Percentiles rank a stretch among this genome's conserved stretches.
Evolutionary conservation across 768 basidiomycete genomes (phyloP).

Genomic region (Pisolithus orientalis): DNA sequence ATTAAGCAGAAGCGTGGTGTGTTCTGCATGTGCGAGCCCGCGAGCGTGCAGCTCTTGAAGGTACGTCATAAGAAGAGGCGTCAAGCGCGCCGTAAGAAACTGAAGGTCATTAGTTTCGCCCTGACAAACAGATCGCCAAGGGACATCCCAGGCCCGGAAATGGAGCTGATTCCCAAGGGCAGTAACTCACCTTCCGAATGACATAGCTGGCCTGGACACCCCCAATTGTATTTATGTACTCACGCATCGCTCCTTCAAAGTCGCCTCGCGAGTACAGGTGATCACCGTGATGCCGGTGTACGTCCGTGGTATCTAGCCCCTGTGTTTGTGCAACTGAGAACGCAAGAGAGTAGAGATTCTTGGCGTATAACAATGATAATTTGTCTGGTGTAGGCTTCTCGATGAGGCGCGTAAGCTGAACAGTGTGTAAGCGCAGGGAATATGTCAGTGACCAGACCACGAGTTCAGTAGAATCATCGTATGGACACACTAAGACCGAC

Average conservation of each 20-base stretch:
- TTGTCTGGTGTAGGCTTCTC: constrained; percentile 84
- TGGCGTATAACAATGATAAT: constrained; percentile 78
- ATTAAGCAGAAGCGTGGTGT: constrained; percentile 93
- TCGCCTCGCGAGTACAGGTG: constrained; percentile 87
- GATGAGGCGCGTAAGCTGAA: constrained; percentile 56
- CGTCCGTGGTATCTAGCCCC: constrained; percentile 79
- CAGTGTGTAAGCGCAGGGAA: too few species aligned
- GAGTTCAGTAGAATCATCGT: too few species aligned
- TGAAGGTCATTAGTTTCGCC: constrained; percentile 25
- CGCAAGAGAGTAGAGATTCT: constrained; percentile 73
- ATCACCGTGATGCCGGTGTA: constrained; percentile 87
- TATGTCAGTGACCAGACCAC: too few species aligned
- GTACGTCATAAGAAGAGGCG: constrained; percentile 92
- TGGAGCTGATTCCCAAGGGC: background rate
- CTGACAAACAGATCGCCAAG: background rate
- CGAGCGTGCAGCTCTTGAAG: constrained; percentile 90
- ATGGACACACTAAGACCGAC: constrained; percentile 33
- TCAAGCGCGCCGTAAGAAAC: constrained; percentile 96
- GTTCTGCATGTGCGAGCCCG: constrained; percentile 90
- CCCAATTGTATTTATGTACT: constrained; percentile 88
- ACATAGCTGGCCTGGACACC: constrained; percentile 91
- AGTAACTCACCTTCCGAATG: constrained; percentile 73
- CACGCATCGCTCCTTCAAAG: constrained; percentile 89
- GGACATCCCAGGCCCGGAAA: background rate
- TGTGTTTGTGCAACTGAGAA: constrained; percentile 79